Evolutionary conservation across 2,329 filamentous ascomycete genomes (phyloP), one percentile per base, ranked within the genome.

Genomic region (Nannizziopsis barbatae): DNA sequence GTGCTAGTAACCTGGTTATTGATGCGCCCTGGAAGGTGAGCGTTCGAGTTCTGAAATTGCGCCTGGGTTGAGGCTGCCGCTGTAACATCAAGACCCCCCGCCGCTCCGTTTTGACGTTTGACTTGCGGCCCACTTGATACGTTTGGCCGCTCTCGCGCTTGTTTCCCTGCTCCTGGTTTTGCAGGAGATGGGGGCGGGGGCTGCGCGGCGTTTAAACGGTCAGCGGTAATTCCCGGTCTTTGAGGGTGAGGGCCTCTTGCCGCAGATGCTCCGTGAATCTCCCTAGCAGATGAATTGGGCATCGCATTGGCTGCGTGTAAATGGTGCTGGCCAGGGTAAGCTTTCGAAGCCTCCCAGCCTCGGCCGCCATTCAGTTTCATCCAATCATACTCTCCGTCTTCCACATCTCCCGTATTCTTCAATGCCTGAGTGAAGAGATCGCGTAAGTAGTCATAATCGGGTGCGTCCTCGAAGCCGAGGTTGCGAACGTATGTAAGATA

Each of bases 371-470:
- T 92, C 59, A 95, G 76, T 76, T 95, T 95, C 87, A 96, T 95
- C 92, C 92, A 98, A 72, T 98, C 92, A 68, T 96, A 98, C 67
- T 96, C 90, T 62, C 92, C 92, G 68, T 98, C 92, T 65, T 96
- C 92, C 7, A 95, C 83, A 60, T 95, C 89, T 49, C 89, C 89
- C 1, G 85, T 84, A 65, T 88, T 90, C 77, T 95, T 95, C 55
- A 96, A 77, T 15, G 90, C 87, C 69, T 95, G 86, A 1, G 90
- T 95, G 72, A 98, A 95, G 49, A 98, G 80, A 62, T 95, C 90
- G 42, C 92, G 85, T 50, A 96, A 79, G 69, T 95, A 95, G 66
- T 96, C 92, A 71, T 98, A 98, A 70, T 98, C 92, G 22, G 92
- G 92, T 0, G 88, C 95, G 63, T 98, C 92, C 70, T 98, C 92